Evolutionary conservation across 202 grass and related monocot species (phyloP).

Genomic region (Saccharum hybrid): DNA sequence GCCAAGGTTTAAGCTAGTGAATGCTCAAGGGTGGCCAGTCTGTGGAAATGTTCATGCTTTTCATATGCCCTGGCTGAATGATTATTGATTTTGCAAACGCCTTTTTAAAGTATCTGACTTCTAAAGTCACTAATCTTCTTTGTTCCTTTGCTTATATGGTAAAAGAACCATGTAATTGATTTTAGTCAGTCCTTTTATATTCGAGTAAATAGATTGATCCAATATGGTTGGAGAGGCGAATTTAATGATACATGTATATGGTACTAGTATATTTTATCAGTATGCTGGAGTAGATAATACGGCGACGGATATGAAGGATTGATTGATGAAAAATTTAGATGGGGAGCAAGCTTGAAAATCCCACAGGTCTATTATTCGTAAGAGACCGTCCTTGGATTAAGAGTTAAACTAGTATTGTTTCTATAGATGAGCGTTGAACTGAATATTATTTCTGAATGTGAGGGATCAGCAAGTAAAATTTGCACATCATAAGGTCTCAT

Average conservation of each 20-base stretch:
- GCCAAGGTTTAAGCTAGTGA: constrained; percentile 14
- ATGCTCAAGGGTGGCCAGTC: constrained; percentile 14
- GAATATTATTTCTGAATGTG: constrained; percentile 1
- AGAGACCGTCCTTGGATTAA: neutral
- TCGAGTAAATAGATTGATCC: constrained; percentile 14
- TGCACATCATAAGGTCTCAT: neutral
- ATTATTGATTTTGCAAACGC: constrained; percentile 12
- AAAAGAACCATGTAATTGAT: constrained; percentile 18
- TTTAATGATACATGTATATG: constrained; percentile 24
- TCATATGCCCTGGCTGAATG: constrained; percentile 7
- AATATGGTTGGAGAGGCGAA: constrained; percentile 13
- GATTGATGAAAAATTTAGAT: constrained; percentile 15
- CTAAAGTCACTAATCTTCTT: constrained; percentile 6
- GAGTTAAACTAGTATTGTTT: constrained; percentile 15
- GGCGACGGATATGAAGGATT: neutral
- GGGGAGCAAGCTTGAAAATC: constrained; percentile 6
- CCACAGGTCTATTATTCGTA: neutral
- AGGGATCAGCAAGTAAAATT: constrained; percentile 2
- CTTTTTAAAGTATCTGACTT: constrained; percentile 19
- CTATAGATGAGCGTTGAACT: neutral
- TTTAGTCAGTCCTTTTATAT: constrained; percentile 7
- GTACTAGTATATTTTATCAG: neutral
- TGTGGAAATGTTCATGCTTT: neutral
- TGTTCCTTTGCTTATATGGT: neutral
- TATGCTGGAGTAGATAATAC: neutral